Evolutionary conservation across 805 yeast genomes (phyloP), one percentile per base, ranked within the genome.

Genomic region (Cyberlindnera nakhonratchasimensis): DNA sequence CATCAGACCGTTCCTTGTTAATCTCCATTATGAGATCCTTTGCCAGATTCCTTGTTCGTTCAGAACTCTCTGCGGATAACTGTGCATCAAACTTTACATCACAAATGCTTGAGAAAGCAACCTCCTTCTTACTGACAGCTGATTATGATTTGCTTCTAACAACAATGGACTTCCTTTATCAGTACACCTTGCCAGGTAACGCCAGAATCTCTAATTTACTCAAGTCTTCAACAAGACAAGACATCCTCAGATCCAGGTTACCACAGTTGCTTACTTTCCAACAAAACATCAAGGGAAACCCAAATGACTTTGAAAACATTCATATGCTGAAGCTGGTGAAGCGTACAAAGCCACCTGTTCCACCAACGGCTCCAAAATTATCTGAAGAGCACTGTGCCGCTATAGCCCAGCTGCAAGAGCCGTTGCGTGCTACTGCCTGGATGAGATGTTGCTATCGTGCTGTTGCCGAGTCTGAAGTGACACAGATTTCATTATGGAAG

Each of bases 401-500:
- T 33, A 72, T 93, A 28, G 69, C 83, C 35, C 66, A 69, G 22
- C 65, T 89, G 41, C 75, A 80, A 11, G 99, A 93, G 64, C 98
- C 98, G 2, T 74, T 79, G 44, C 74, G 99, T 48, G 96, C 98
- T 0, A 86, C 96, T 5, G 75, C 88, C 23, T 93, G 98, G 98
- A 81, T 93, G 71, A 77, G 96, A 53, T 82, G 96, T 52, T 83
- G 91, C 51, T 93, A 89, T 65, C 89, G 82, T 53, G 88, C 95
- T 5, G 78, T 72, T 34, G 68, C 75, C 10, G 79, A 74, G 8
- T 88, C 91, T 4, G 96, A 89, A 58, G 96, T 90, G 10, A 89
- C 97, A 1, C 99, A 93, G 65, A 90, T 93, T 20, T 85, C 95
- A 16, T 73, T 93, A 33, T 93, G 99, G 99, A 87, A 89, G 62